phyloP scores from a whole-genome alignment of 2,329 filamentous ascomycete genomes.

The Sclerotinia sclerotiorum region DNA sequence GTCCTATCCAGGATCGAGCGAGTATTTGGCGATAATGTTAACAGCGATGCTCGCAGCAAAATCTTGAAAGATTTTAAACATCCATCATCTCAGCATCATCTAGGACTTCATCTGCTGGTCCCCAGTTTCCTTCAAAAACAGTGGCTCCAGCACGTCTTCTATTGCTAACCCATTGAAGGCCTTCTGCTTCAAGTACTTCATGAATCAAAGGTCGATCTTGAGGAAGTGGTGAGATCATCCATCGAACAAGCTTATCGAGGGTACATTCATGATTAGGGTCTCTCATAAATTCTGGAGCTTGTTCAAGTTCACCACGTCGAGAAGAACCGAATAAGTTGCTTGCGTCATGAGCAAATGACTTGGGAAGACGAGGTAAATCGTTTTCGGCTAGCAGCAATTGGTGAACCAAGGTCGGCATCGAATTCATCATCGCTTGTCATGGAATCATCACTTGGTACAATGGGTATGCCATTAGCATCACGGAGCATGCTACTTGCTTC shows the following conservation, averaged over 20 bases:
- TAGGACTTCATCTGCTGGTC: constrained; percentile 61
- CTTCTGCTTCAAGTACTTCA: constrained; percentile 70
- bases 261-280: constrained; percentile 70
- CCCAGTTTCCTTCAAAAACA: constrained; percentile 94
- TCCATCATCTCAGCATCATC: constrained; percentile 44
- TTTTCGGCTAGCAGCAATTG: constrained; percentile 37
- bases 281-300: constrained; percentile 88
- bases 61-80: constrained; percentile 34
- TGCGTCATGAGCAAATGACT: constrained; percentile 40
- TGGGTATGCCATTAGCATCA: constrained; percentile 70
- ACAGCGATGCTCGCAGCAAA: constrained; percentile 28
- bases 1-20: constrained; percentile 39
- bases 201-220: constrained; percentile 69
- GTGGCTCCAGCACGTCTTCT: constrained; percentile 86
- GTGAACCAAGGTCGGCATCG: constrained; percentile 43
- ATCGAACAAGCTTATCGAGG: constrained; percentile 78
- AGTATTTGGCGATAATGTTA: constrained; percentile 28
- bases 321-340: constrained; percentile 44
- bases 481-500: constrained; percentile 68
- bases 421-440: constrained; percentile 45
- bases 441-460: constrained; percentile 44
- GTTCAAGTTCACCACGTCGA: constrained; percentile 53
- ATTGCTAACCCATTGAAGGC: constrained; percentile 75
- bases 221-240: constrained; percentile 82
- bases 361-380: constrained; percentile 36